Base-by-base conservation (phyloP, 306 rosid species). In the Vicia villosa region DNA sequence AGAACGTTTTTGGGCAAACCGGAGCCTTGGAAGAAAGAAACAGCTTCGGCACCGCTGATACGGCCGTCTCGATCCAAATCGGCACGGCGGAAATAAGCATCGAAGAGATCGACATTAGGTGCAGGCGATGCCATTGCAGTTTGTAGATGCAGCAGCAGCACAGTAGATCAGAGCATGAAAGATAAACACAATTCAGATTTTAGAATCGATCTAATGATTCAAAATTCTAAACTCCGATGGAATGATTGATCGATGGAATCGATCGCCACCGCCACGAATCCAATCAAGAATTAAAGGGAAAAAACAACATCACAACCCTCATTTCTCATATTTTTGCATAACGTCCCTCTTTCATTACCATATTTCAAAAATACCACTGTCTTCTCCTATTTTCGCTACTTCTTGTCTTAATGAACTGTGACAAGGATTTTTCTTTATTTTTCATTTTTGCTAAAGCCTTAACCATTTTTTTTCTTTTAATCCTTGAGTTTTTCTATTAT, bases 21-120 rank as follows among this genome's bases (percentile, higher is more conserved):
- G 15, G 97, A 84, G 85, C 91, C 99, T 70, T 91, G 91, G 88
- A 95, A 89, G 87, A 95, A 95, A 42, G 90, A 67, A 26, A 95
- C 99, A 19, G 99, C 97, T 81, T 95, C 99, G 15, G 69, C 75
- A 34, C 96, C 99, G 74, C 96, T 95, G 70, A 95, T 95, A 51
- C 95, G 89, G 78, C 99, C 97, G 51, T 95, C 99, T 28, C 91
- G 85, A 86, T 95, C 99, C 89, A 89, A 87, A 89, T 95, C 99
- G 52, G 99, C 99, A 4, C 89, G 87, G 21, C 89, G 90, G 57
- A 95, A 95, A 79, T 91, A 95, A 58, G 89, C 88, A 87, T 95
- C 99, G 76, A 95, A 95, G 76, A 89, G 96, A 95, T 95, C 97
- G 64, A 83, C 95, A 80, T 95, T 91, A 77, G 91, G 64, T 65